Evolutionary conservation across 1,139 yeast species (phyloP), one percentile per base, ranked within the genome.

Genomic region (Suhomyces bokatorum): DNA sequence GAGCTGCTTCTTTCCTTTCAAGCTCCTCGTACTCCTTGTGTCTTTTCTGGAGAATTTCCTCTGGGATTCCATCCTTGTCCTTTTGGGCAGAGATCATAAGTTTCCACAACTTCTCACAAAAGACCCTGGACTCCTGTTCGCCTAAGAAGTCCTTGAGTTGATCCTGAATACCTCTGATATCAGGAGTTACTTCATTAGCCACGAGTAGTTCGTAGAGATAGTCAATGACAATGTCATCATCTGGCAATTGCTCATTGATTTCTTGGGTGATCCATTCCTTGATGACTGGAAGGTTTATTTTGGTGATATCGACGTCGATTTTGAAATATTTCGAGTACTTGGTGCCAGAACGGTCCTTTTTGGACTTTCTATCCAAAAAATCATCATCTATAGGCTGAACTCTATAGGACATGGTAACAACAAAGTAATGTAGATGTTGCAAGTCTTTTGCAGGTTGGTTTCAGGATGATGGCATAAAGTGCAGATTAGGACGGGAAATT

Each of bases 191-290:
- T 3, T 57, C 65, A 9, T 55, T 53, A 0, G 57, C 58, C 11
- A 52, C 48, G 30, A 69, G 51, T 39, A 69, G 54, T 58, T 70
- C 80, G 52, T 56, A 61, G 4, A 70, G 54, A 48, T 72, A 75
- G 33, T 73, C 78, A 7, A 64, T 59, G 4, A 75, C 67, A 8
- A 76, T 71, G 29, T 77, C 81, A 48, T 77, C 81, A 40, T 75
- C 79, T 1, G 77, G 77, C 14, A 75, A 52, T 17, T 66, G 58
- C 37, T 64, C 58, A 15, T 60, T 55, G 31, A 76, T 46, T 38
- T 56, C 54, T 6, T 54, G 52, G 2, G 48, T 51, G 13, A 75
- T 65, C 77, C 80, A 76, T 20, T 52, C 51, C 41, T 64, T 61
- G 2, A 75, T 58, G 20, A 70, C 62, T 1, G 49, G 45, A 43